A percentile compares a stretch with the other conserved stretches of the same genome.
phyloP scores from a whole-genome alignment of 1,139 yeast species.

The Tardiomyces digboiensis region DNA sequence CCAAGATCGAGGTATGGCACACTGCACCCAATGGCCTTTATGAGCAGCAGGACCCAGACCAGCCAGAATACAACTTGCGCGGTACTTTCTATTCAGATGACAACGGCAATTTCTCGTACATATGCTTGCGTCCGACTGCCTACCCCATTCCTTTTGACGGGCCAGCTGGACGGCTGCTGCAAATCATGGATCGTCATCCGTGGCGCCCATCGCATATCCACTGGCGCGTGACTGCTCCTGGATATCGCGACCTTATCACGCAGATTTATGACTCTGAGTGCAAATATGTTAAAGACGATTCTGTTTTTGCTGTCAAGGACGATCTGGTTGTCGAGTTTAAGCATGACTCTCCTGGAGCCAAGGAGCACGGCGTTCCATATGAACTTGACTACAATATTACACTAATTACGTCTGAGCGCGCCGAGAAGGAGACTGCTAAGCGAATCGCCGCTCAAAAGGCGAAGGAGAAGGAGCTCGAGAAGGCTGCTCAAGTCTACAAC shows the following conservation, averaged over 20 bases:
- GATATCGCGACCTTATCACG: slow-evolving; percentile 24
- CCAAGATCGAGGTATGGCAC: slow-evolving; percentile 31
- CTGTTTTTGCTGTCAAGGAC: slow-evolving; percentile 29
- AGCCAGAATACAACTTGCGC: slow-evolving; percentile 27
- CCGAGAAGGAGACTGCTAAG: slow-evolving; percentile 2
- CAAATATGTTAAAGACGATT: slow-evolving; percentile 22
- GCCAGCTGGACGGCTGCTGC: slow-evolving; percentile 31
- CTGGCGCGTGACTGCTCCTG: slow-evolving; percentile 25
- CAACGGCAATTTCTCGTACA: slow-evolving; percentile 26
- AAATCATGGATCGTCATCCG: slow-evolving; percentile 30
- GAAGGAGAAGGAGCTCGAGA: slow-evolving; percentile 1
- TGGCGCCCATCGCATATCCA: slow-evolving; percentile 32
- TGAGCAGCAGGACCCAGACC: slow-evolving; percentile 31
- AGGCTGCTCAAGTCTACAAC: not conserved
- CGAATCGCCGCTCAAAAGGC: slow-evolving; percentile 2
- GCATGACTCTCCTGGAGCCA: slow-evolving; percentile 4
- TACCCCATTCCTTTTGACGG: slow-evolving; percentile 35
- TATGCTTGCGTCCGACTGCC: slow-evolving; percentile 29
- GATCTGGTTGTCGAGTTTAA: slow-evolving; percentile 24
- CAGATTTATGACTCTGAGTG: slow-evolving; percentile 24
- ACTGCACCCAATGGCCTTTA: slow-evolving; percentile 33
- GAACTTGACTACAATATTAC: slow-evolving; percentile 5
- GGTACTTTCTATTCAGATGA: slow-evolving; percentile 25
- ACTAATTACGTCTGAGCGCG: slow-evolving; percentile 4
- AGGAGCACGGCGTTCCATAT: slow-evolving; percentile 3